These are phyloP conservation scores for Echeveria elegans DNA, from an alignment of 164 flowering plant species.

Conservation along the genomic window DNA sequence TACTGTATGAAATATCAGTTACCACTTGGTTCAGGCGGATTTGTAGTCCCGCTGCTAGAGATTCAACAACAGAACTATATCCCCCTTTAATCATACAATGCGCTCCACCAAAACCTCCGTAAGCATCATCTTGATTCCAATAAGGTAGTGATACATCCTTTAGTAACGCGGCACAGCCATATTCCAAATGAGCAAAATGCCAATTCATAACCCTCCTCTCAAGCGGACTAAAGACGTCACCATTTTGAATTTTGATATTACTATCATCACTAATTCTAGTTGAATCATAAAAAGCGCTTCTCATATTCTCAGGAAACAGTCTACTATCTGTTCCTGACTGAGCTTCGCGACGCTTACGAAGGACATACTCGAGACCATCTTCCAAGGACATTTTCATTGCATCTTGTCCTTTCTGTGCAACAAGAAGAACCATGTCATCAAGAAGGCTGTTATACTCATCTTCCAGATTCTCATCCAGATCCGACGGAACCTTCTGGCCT, in stretches of 20 bases:
- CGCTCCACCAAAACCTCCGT: constrained; percentile 99
- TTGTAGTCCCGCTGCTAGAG: constrained; percentile 62
- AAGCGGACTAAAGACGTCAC: constrained; percentile 63
- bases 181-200: constrained; percentile 95
- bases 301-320: constrained; percentile 15
- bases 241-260: constrained; percentile 14
- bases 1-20: constrained; percentile 46
- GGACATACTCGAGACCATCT: constrained; percentile 92
- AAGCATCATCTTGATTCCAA: constrained; percentile 98
- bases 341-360: constrained; percentile 50
- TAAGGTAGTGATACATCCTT: constrained; percentile 91
- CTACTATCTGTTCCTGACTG: constrained; percentile 19
- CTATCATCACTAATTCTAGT: constrained; percentile 15
- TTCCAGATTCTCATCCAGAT: constrained; percentile 88
- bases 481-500: constrained; percentile 78
- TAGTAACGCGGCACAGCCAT: constrained; percentile 97
- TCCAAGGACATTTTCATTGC: constrained; percentile 94
- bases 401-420: constrained; percentile 76
- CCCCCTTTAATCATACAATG: constrained; percentile 99
- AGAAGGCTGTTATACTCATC: constrained; percentile 88
- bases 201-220: constrained; percentile 99
- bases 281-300: constrained; percentile 17
- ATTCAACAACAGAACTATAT: constrained; percentile 77
- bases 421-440: constrained; percentile 87
- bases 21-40: constrained; percentile 75